phyloP scores from a whole-genome alignment of 2,329 filamentous ascomycete species.

The Microthyrium microscopicum region DNA sequence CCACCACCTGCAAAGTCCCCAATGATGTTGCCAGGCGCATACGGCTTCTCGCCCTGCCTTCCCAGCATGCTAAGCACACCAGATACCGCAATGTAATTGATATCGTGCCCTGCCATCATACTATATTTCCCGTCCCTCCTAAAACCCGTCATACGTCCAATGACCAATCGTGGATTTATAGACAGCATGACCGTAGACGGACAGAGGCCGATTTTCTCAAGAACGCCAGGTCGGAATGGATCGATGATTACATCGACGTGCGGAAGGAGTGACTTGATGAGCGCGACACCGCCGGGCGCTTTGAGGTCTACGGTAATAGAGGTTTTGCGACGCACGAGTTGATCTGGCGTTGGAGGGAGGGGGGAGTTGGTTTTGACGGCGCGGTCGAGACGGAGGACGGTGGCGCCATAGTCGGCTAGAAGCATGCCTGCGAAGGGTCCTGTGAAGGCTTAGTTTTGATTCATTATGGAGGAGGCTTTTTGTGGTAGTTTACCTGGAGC shows the following conservation, averaged over 20 bases:
- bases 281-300: constrained; percentile 39
- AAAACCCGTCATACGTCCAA: constrained; percentile 81
- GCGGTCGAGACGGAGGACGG: constrained; percentile 72
- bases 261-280: constrained; percentile 49
- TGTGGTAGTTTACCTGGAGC: constrained; percentile 32
- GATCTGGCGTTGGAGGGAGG: constrained; percentile 44
- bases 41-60: constrained; percentile 49
- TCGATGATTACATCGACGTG: constrained; percentile 71
- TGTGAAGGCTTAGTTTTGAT: constrained; percentile 19
- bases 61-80: constrained; percentile 68
- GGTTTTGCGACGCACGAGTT: constrained; percentile 63
- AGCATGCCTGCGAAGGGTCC: constrained; percentile 74
- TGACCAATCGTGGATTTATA: constrained; percentile 59
- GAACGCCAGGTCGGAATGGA: constrained; percentile 78
- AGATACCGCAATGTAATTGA: constrained; percentile 86
- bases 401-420: constrained; percentile 76
- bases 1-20: constrained; percentile 89
- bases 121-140: constrained; percentile 71
- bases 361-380: constrained; percentile 23
- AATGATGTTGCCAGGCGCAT: constrained; percentile 67
- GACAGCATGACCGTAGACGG: constrained; percentile 47
- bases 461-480: neutral
- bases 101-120: constrained; percentile 84
- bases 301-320: constrained; percentile 73
- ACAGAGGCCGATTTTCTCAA: constrained; percentile 67